phyloP scores from a whole-genome alignment of 495 filamentous ascomycete genomes.

The Xylaria curta region DNA sequence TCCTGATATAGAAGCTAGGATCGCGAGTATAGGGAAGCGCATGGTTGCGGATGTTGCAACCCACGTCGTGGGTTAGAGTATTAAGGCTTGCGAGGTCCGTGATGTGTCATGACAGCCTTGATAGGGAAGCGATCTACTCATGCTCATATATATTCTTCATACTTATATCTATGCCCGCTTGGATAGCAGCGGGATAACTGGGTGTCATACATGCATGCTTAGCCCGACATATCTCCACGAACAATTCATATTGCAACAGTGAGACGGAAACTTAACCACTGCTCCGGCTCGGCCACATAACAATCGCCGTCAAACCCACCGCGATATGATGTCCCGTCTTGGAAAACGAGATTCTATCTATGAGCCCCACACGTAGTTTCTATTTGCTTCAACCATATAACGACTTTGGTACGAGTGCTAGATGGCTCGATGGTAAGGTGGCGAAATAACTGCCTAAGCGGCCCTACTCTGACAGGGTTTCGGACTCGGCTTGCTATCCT shows the following conservation, averaged over 20 bases:
- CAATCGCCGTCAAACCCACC: background rate
- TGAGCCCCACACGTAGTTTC: background rate
- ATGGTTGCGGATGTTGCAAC: constrained; percentile 2
- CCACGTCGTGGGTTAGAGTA: background rate
- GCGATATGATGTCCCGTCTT: background rate
- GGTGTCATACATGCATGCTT: background rate
- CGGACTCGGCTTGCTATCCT: background rate
- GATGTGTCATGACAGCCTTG: background rate
- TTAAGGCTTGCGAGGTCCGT: background rate
- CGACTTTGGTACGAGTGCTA: background rate
- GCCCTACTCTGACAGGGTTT: background rate
- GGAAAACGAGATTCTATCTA: background rate
- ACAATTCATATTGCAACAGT: background rate
- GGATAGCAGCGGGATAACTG: background rate
- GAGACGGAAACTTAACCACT: background rate
- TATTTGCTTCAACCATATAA: background rate
- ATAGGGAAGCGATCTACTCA: background rate
- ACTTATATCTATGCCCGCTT: too few relatives aligned
- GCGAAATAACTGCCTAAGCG: background rate
- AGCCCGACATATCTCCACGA: constrained; percentile 10
- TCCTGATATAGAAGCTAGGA: constrained; percentile 22
- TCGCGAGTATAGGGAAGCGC: constrained; percentile 20
- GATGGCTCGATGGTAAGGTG: background rate
- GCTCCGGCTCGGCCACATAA: background rate
- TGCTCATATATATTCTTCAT: constrained; percentile 15